A percentile compares a stretch with the other conserved stretches of the same genome.
phyloP scores from a whole-genome alignment of 1,284 basidiomycete species.

The Schizophyllum commune region DNA sequence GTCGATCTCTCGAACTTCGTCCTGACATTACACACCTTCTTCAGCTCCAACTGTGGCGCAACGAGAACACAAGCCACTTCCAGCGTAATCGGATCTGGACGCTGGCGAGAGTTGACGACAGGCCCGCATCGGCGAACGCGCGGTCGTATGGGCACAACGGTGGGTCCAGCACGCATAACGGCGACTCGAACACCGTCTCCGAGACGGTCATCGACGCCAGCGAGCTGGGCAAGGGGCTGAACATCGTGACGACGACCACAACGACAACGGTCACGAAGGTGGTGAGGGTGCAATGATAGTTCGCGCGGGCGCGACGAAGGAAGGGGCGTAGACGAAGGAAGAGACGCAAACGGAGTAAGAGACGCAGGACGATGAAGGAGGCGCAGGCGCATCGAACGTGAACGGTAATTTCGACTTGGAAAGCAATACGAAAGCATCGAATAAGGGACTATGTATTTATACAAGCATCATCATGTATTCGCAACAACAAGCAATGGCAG shows the following conservation, averaged over 20 bases:
- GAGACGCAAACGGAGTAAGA: too few relatives aligned
- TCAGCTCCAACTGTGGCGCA: background rate
- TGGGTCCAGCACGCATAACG: background rate
- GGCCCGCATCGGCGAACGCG: background rate
- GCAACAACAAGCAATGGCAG: too few relatives aligned
- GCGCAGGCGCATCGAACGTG: too few relatives aligned
- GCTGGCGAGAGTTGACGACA: background rate
- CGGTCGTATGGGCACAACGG: too few relatives aligned
- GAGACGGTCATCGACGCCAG: background rate
- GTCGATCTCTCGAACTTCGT: too few relatives aligned
- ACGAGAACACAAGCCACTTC: background rate
- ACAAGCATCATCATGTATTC: background rate
- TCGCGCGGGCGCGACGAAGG: background rate
- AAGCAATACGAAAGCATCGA: background rate
- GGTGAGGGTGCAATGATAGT: background rate
- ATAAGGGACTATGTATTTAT: background rate
- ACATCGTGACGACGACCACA: background rate
- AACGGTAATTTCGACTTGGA: too few relatives aligned
- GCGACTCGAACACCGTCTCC: background rate
- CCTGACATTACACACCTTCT: background rate
- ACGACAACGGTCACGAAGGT: background rate
- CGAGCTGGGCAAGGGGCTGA: background rate
- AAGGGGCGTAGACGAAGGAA: too few relatives aligned
- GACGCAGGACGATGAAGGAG: too few relatives aligned
- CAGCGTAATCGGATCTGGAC: background rate